phyloP scores from a whole-genome alignment of 2,329 filamentous ascomycete genomes.

The Aspergillus texensis region DNA sequence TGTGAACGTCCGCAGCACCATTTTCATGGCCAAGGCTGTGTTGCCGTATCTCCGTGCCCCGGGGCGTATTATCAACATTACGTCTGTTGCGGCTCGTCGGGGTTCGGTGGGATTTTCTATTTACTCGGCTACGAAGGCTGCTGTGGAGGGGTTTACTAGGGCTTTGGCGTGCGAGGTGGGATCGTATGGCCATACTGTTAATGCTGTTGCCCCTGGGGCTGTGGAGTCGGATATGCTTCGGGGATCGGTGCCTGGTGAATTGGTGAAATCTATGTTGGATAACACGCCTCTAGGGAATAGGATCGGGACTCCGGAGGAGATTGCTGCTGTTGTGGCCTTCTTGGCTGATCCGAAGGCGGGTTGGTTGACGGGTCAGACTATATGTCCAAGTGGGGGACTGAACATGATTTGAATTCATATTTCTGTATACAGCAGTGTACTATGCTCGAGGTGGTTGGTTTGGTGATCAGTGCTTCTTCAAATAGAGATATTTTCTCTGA shows the following conservation, averaged over 20 bases:
- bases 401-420: neutral
- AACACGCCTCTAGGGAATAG: constrained; percentile 10
- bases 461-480: neutral
- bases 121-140: constrained; percentile 8
- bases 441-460: neutral
- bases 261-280: neutral
- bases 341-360: constrained; percentile 4
- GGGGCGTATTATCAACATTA: constrained; percentile 14
- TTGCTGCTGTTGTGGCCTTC: constrained; percentile 7
- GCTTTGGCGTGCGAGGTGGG: constrained; percentile 11
- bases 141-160: constrained; percentile 10
- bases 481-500: neutral
- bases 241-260: neutral
- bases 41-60: constrained; percentile 7
- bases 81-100: constrained; percentile 1
- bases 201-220: constrained; percentile 8
- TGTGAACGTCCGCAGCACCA: constrained; percentile 12
- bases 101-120: neutral
- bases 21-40: constrained; percentile 8
- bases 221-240: constrained; percentile 4
- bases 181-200: constrained; percentile 6
- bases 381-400: constrained; percentile 9
- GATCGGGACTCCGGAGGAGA: constrained; percentile 6
- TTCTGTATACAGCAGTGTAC: neutral
- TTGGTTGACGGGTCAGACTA: constrained; percentile 14